phyloP scores from a whole-genome alignment of 192 early-diverging fungal species.

The Linnemannia exigua region DNA sequence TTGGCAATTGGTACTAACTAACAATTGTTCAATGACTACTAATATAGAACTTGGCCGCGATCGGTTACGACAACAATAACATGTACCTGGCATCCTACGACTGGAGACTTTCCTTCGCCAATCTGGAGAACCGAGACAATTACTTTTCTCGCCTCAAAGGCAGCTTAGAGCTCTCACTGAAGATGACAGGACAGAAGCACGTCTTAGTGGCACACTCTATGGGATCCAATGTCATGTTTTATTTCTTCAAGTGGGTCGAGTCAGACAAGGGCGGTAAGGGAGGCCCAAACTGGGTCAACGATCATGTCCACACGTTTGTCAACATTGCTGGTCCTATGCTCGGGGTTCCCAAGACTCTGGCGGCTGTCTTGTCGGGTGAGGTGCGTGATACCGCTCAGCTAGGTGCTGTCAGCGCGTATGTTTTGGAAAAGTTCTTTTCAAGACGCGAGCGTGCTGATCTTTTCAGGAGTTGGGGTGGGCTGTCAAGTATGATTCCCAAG shows the following conservation, averaged over 20 bases:
- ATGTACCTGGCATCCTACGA: constrained; percentile 92
- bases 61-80: constrained; percentile 90
- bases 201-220: constrained; percentile 75
- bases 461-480: constrained; percentile 87
- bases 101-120: constrained; percentile 86
- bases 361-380: constrained; percentile 83
- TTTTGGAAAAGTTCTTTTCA: constrained; percentile 90
- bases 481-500: constrained; percentile 84
- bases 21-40: not conserved
- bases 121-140: constrained; percentile 85
- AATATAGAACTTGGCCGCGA: constrained; percentile 80
- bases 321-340: constrained; percentile 91
- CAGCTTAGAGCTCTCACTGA: constrained; percentile 73
- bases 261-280: constrained; percentile 74
- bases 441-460: constrained; percentile 79
- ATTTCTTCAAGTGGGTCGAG: constrained; percentile 93
- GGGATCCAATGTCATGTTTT: constrained; percentile 79
- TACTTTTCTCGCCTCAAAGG: constrained; percentile 86
- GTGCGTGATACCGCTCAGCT: constrained; percentile 88
- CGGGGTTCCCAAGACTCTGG: constrained; percentile 87
- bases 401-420: constrained; percentile 79
- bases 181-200: constrained; percentile 65
- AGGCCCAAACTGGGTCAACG: constrained; percentile 80
- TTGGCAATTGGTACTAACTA: not conserved
- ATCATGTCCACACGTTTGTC: constrained; percentile 84